Conservation (phyloP, 441 rosid species). For the Corymbia citriodora region DNA sequence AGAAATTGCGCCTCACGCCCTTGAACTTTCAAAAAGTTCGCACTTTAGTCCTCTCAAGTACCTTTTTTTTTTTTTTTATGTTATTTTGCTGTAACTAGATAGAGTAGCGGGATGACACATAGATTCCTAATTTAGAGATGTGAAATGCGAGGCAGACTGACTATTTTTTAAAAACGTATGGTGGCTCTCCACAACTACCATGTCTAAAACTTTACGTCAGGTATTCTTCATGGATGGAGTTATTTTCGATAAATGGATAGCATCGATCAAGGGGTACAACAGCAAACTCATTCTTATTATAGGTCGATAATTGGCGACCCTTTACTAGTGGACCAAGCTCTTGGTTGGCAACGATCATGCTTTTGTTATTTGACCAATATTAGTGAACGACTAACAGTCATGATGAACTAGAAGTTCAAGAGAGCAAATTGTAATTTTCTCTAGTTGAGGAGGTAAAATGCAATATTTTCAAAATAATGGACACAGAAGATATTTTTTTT, state of each 20-base stretch:
- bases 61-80: neutral
- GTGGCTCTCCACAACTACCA: neutral
- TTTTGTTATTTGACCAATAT: neutral
- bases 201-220: neutral
- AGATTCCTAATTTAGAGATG: neutral
- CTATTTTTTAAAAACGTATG: neutral
- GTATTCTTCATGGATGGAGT: neutral
- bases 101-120: neutral
- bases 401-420: neutral
- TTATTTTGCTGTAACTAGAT: neutral
- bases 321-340: neutral
- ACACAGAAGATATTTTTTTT: neutral
- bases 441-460: neutral
- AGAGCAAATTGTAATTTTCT: neutral
- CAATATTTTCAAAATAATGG: neutral
- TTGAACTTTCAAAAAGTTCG: neutral
- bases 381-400: rapidly evolving
- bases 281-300: neutral
- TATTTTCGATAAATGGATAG: neutral
- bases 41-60: neutral
- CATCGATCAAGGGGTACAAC: neutral
- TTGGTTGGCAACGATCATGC: neutral
- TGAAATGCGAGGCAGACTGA: neutral
- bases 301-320: neutral
- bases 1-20: neutral